Base-by-base conservation (phyloP, 2,329 filamentous ascomycete genomes). In the Endothia cerciana region DNA sequence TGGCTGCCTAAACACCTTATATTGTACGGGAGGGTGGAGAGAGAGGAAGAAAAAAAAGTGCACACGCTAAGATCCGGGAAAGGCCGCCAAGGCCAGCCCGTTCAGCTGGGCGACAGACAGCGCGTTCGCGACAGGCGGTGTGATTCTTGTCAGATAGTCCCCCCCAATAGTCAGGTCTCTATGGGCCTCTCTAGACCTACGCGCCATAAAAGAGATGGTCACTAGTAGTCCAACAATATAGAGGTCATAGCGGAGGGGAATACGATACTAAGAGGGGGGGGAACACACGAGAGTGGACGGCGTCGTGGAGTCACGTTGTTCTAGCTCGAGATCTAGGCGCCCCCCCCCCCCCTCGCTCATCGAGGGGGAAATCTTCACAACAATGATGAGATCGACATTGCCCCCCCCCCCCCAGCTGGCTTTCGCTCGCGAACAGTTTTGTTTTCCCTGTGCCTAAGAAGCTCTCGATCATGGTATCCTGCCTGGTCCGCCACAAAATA, bases 81-180 rank as follows among this genome's bases (percentile, higher is more conserved):
- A n/a, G n/a, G 45, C 45, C 45, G n/a, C 45, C 45, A 22, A 49
- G 45, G 45, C 45, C 45, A 49, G 45, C 45, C 45, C 45, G n/a
- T 49, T 25, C 45, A 49, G 45, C n/a, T 49, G 45, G 15, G n/a
- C n/a, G n/a, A n/a, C n/a, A n/a, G n/a, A n/a, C n/a, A n/a, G n/a
- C n/a, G n/a, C n/a, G n/a, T n/a, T n/a, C n/a, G n/a, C n/a, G n/a
- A n/a, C n/a, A n/a, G n/a, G n/a, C n/a, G n/a, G n/a, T n/a, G n/a
- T n/a, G n/a, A n/a, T n/a, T n/a, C n/a, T 10, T 49, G 15, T 22
- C 13, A 25, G 25, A 49, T 49, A 49, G 43, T 45, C 19, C 45
- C 22, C 6, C 40, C 10, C 45, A n/a, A 49, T 13, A 49, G 45
- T 22, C 19, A 25, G 45, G 17, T 10, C n/a, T 22, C 43, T 45